These are phyloP conservation scores for Ganoderma meredithae DNA, from an alignment of 1,284 basidiomycete genomes.

Conservation along the genomic window DNA sequence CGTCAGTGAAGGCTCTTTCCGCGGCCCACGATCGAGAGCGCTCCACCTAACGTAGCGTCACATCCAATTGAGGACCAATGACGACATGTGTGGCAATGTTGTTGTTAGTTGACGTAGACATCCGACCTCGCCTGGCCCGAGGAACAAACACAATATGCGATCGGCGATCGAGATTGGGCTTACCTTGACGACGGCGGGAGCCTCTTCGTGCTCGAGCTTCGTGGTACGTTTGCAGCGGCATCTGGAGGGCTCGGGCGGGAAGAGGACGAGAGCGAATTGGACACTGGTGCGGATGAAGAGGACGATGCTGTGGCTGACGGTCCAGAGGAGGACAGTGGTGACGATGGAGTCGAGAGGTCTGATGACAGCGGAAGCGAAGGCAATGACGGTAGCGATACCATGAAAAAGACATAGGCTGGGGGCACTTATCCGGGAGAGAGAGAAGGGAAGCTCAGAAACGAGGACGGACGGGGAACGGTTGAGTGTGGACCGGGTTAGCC, in stretches of 20 bases:
- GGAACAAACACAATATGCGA: constrained; percentile 1
- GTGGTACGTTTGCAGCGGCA: neutral
- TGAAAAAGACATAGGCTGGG: neutral
- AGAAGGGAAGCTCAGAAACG: neutral
- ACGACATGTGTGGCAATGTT: constrained; percentile 12
- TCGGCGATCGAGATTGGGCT: constrained; percentile 6
- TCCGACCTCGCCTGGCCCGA: neutral
- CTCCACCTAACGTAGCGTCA: neutral
- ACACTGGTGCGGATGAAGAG: neutral
- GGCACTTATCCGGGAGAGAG: neutral
- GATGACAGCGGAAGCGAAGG: neutral
- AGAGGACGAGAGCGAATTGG: neutral
- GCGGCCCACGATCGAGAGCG: neutral
- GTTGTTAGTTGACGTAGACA: neutral
- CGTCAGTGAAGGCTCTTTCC: neutral
- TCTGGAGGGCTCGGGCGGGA: neutral
- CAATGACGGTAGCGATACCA: neutral
- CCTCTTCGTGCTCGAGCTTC: neutral
- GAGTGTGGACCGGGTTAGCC: neutral
- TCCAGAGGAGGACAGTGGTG: neutral
- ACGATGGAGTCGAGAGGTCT: neutral
- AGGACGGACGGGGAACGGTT: neutral
- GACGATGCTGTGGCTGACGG: neutral
- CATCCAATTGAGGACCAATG: neutral
- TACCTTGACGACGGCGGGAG: constrained; percentile 2